Evolutionary conservation across 1,284 basidiomycete genomes (phyloP), one percentile per base, ranked within the genome.

Genomic region (Irpex lacteus): DNA sequence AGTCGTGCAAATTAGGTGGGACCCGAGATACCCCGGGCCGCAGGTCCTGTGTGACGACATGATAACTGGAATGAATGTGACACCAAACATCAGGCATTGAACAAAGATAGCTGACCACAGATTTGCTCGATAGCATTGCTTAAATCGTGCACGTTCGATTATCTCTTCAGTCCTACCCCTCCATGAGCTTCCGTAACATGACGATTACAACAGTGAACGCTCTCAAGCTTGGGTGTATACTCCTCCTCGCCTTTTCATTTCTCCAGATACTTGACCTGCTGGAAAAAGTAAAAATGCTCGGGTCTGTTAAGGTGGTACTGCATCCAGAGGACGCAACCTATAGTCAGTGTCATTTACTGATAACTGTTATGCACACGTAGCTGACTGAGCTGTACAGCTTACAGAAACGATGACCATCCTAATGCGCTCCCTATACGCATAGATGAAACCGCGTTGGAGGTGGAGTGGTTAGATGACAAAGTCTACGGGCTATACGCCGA

Each of bases 401-500:
- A 47, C n/a, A 47, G 44, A n/a, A 47, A 47, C 44, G 44, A 47
- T n/a, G 44, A 47, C 44, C 44, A 47, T n/a, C 44, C 9, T n/a
- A 47, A 47, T 47, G n/a, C 44, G n/a, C 44, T 47, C n/a, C 44
- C 44, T n/a, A 47, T 47, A 11, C 44, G n/a, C 44, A n/a, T 47
- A 11, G 11, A 47, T 13, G 44, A 47, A n/a, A 47, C 44, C n/a
- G 44, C 44, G 44, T 13, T 47, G 44, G 44, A 47, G n/a, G 44
- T 47, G 9, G 44, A 47, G 44, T 47, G 44, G 44, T n/a, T 47
- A n/a, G 44, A 47, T n/a, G 44, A 47, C 44, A n/a, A 47, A 47
- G 44, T 47, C 44, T 47, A 47, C n/a, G 56, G 56, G 7, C 61
- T 59, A 8, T 34, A 59, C 47, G 21, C 56, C 36, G 49, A 63